These are phyloP conservation scores for Aspergillus incahuasiensis DNA, from an alignment of 495 filamentous ascomycete species.

Conservation along the genomic window DNA sequence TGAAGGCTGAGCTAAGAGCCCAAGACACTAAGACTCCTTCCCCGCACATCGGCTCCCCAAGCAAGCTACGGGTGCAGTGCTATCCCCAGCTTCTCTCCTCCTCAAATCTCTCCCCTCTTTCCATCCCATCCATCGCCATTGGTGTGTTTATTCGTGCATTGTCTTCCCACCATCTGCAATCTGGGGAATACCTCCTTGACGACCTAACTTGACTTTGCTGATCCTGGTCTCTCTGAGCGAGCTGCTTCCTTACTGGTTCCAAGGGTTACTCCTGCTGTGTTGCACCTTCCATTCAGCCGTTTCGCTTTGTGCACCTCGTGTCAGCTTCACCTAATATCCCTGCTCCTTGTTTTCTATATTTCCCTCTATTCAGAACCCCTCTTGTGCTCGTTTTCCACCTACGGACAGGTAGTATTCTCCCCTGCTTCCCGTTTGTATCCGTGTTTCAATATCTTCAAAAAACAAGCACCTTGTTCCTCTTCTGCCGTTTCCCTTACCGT, in stretches of 20 bases:
- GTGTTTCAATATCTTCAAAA: background rate
- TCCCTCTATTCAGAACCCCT: conserved; percentile 13
- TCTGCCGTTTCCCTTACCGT: background rate
- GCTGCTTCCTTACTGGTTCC: conserved; percentile 18
- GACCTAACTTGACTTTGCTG: conserved; percentile 14
- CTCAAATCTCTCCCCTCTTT: conserved; percentile 17
- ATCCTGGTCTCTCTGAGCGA: conserved; percentile 15
- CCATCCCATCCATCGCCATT: conserved; percentile 17
- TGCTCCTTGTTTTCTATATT: conserved; percentile 17
- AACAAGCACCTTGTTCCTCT: background rate
- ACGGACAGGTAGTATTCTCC: background rate
- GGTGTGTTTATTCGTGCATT: conserved; percentile 12
- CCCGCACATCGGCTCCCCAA: conserved; percentile 13
- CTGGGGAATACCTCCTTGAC: conserved; percentile 12
- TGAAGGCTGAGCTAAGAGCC: background rate
- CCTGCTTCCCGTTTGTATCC: background rate
- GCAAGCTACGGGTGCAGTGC: conserved; percentile 5
- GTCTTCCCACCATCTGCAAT: conserved; percentile 14
- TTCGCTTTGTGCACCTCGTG: conserved; percentile 12
- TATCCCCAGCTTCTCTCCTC: conserved; percentile 25
- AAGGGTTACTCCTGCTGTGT: conserved; percentile 21
- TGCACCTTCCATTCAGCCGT: conserved; percentile 22
- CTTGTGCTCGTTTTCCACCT: conserved; percentile 12
- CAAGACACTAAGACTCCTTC: conserved; percentile 12
- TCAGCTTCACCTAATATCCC: conserved; percentile 14